These are phyloP conservation scores for Claviceps humidiphila DNA, from an alignment of 2,329 filamentous ascomycete genomes.

Conservation along the genomic window DNA sequence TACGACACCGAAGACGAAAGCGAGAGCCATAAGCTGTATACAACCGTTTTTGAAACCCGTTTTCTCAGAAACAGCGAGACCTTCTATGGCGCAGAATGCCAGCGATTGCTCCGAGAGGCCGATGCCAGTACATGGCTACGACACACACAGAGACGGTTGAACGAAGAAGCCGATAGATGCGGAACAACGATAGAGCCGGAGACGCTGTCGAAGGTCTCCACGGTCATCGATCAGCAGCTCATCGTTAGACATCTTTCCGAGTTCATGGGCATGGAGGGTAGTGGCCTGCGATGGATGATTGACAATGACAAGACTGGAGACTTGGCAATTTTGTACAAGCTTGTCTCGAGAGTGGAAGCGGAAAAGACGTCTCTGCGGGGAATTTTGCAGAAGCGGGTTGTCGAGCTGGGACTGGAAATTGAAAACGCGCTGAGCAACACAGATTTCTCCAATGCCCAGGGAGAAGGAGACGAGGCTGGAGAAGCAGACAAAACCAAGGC, in stretches of 20 bases:
- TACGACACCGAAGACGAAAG: constrained; percentile 71
- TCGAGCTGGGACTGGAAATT: constrained; percentile 70
- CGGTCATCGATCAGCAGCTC: constrained; percentile 68
- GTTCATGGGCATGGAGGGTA: constrained; percentile 72
- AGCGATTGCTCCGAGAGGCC: constrained; percentile 58
- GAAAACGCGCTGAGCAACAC: constrained; percentile 53
- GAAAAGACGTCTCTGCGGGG: constrained; percentile 58
- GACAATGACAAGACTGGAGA: constrained; percentile 75
- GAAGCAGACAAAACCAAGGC: constrained; percentile 23
- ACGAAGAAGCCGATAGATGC: constrained; percentile 73
- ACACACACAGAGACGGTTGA: constrained; percentile 58
- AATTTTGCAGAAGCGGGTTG: constrained; percentile 60
- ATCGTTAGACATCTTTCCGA: constrained; percentile 67
- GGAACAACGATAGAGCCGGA: constrained; percentile 63
- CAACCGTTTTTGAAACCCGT: constrained; percentile 66
- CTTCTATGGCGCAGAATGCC: constrained; percentile 69
- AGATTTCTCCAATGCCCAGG: constrained; percentile 32
- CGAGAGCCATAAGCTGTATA: constrained; percentile 69
- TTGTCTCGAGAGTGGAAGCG: constrained; percentile 64
- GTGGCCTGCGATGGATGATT: constrained; percentile 78
- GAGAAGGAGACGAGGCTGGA: constrained; percentile 34
- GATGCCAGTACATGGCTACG: constrained; percentile 75
- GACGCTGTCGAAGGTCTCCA: constrained; percentile 59
- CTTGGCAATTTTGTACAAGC: constrained; percentile 64
- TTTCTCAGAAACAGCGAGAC: constrained; percentile 57